A percentile compares a stretch with the other conserved stretches of the same genome.
Conservation (phyloP, 768 basidiomycete genomes). For the Rhodotorula graminis region DNA sequence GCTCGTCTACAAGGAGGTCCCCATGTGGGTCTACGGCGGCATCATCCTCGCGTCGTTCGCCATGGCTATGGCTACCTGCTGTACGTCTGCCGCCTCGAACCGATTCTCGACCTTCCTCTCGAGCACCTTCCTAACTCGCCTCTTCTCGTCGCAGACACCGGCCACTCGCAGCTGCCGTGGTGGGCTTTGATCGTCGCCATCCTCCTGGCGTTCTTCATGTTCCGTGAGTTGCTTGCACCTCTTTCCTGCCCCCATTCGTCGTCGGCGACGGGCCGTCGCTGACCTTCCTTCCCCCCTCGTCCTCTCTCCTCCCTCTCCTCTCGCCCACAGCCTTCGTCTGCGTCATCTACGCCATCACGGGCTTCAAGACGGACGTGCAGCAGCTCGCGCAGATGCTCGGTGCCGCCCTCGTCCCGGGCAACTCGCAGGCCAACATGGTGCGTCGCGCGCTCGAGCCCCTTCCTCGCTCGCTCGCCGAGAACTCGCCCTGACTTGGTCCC, state of each 20-base stretch:
- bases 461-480: constrained; percentile 32
- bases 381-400: constrained; percentile 56
- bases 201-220: constrained; percentile 56
- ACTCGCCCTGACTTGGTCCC: not conserved
- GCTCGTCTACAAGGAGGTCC: constrained; percentile 25
- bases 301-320: not conserved
- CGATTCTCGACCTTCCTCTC: too few relatives aligned
- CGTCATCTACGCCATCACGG: constrained; percentile 51
- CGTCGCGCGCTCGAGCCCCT: not conserved
- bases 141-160: constrained; percentile 13
- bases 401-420: constrained; percentile 54
- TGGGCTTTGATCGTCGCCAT: constrained; percentile 53
- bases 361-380: constrained; percentile 48
- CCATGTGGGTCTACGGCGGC: constrained; percentile 41
- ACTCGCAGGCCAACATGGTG: constrained; percentile 64
- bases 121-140: not conserved
- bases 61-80: constrained; percentile 40
- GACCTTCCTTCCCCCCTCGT: not conserved
- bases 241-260: too few relatives aligned
- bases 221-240: constrained; percentile 28
- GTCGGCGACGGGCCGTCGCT: not conserved
- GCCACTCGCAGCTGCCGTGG: constrained; percentile 39
- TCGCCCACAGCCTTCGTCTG: constrained; percentile 9
- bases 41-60: constrained; percentile 37
- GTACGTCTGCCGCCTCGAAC: not conserved